Conservation (phyloP, 2,329 filamentous ascomycete genomes). For the Botryotinia calthae region DNA sequence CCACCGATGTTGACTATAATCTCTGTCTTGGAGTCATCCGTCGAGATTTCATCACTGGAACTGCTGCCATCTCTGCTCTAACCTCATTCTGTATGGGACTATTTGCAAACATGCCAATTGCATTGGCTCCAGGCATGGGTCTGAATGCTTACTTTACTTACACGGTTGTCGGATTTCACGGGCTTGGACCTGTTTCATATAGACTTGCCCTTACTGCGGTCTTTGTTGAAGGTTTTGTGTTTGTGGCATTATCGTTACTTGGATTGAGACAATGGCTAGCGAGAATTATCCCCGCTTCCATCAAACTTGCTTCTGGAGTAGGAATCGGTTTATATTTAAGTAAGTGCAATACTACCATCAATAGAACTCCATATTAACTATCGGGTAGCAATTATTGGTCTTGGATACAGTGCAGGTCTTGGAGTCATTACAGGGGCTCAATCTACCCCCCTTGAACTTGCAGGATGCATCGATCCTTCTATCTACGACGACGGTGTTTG, state of each 20-base stretch:
- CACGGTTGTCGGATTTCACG: constrained; percentile 71
- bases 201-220: constrained; percentile 77
- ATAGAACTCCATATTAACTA: neutral
- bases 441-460: constrained; percentile 69
- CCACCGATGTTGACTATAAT: constrained; percentile 36
- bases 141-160: constrained; percentile 90
- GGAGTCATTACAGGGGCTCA: constrained; percentile 69
- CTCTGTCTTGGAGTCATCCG: constrained; percentile 47
- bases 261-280: constrained; percentile 88
- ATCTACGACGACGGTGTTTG: constrained; percentile 53
- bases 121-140: constrained; percentile 74
- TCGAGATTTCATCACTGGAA: constrained; percentile 79
- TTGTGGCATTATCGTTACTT: constrained; percentile 73
- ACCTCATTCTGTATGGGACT: constrained; percentile 81
- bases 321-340: constrained; percentile 74
- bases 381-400: constrained; percentile 58
- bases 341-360: neutral
- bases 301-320: constrained; percentile 82
- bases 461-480: constrained; percentile 48
- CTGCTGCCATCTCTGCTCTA: constrained; percentile 76
- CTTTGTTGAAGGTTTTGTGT: constrained; percentile 85
- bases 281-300: constrained; percentile 76
- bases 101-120: constrained; percentile 72
- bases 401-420: constrained; percentile 80
- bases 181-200: constrained; percentile 70